Evolutionary conservation across 2,329 filamentous ascomycete species (phyloP).

Genomic region (Fusarium napiforme): DNA sequence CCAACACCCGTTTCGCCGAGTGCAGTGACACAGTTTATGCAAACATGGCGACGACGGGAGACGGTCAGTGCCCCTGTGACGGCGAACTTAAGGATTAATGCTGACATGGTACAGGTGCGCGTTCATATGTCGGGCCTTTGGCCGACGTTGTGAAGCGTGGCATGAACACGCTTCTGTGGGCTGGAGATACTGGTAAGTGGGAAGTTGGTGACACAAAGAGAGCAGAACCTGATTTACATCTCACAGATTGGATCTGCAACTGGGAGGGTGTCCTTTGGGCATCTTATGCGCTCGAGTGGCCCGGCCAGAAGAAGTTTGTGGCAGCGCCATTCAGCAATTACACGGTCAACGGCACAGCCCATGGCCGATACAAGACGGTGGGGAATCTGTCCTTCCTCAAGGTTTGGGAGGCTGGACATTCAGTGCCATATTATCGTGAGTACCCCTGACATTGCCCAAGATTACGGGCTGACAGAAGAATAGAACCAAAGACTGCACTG

Average conservation of each 20-base stretch:
- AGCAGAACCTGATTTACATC: background rate
- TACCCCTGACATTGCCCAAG: background rate
- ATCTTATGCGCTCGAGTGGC: constrained; percentile 58
- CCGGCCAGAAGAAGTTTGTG: constrained; percentile 54
- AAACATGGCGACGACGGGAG: constrained; percentile 40
- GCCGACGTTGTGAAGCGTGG: constrained; percentile 59
- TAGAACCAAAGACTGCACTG: constrained; percentile 43
- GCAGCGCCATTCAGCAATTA: constrained; percentile 51
- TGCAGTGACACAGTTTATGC: constrained; percentile 40
- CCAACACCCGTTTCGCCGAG: constrained; percentile 39
- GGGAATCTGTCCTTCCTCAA: constrained; percentile 69
- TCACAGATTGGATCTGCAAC: constrained; percentile 66
- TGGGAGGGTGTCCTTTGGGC: constrained; percentile 63
- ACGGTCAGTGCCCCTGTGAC: constrained; percentile 23
- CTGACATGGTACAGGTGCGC: constrained; percentile 47
- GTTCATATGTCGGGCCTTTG: constrained; percentile 57
- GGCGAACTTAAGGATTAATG: background rate
- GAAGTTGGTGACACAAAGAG: background rate
- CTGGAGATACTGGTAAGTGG: constrained; percentile 60
- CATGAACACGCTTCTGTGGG: constrained; percentile 63
- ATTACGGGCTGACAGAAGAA: constrained; percentile 4
- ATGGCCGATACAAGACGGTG: constrained; percentile 61
- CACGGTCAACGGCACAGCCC: constrained; percentile 58
- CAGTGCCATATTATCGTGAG: constrained; percentile 60
- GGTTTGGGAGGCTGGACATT: constrained; percentile 68